Evolutionary conservation across 2,329 filamentous ascomycete genomes (phyloP).

Genomic region (Aspergillus cejpii): DNA sequence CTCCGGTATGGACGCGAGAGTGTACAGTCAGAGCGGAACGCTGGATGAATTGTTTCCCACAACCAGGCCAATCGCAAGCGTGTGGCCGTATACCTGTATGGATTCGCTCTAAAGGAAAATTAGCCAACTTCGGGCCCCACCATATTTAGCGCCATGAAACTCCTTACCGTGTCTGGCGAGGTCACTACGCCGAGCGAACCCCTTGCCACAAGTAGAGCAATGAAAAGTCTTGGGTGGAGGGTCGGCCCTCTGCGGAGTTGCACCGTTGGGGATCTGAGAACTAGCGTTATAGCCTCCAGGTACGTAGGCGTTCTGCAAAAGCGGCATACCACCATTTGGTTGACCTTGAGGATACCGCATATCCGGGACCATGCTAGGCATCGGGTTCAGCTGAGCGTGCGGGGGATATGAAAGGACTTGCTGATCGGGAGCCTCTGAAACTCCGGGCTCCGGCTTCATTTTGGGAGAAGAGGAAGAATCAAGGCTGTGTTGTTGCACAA

Average conservation of each 20-base stretch:
- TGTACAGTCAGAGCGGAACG: slow-evolving; percentile 92
- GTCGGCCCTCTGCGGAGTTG: slow-evolving; percentile 39
- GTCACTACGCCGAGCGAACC: slow-evolving; percentile 88
- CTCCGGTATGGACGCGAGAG: slow-evolving; percentile 89
- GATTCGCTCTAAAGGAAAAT: slow-evolving; percentile 66
- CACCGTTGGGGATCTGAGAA: slow-evolving; percentile 42
- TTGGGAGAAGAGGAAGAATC: slow-evolving; percentile 44
- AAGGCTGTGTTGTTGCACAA: slow-evolving; percentile 36
- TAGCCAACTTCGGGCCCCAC: slow-evolving; percentile 1
- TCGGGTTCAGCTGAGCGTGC: slow-evolving; percentile 48
- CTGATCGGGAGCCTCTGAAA: slow-evolving; percentile 51
- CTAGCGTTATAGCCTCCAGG: slow-evolving; percentile 43
- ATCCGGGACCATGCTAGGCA: slow-evolving; percentile 47
- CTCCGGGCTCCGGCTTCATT: slow-evolving; percentile 54
- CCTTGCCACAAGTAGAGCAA: slow-evolving; percentile 83
- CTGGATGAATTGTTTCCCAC: slow-evolving; percentile 96
- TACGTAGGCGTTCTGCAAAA: slow-evolving; percentile 52
- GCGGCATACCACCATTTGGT: slow-evolving; percentile 47
- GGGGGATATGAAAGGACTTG: slow-evolving; percentile 54
- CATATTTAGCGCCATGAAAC: not conserved
- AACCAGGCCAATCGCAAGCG: slow-evolving; percentile 80
- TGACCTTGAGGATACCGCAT: slow-evolving; percentile 50
- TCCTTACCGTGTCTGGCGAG: slow-evolving; percentile 82
- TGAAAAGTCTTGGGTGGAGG: slow-evolving; percentile 68
- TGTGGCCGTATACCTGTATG: slow-evolving; percentile 88